These are phyloP conservation scores for Cordyceps javanica DNA, from an alignment of 2,329 filamentous ascomycete species.

Conservation along the genomic window DNA sequence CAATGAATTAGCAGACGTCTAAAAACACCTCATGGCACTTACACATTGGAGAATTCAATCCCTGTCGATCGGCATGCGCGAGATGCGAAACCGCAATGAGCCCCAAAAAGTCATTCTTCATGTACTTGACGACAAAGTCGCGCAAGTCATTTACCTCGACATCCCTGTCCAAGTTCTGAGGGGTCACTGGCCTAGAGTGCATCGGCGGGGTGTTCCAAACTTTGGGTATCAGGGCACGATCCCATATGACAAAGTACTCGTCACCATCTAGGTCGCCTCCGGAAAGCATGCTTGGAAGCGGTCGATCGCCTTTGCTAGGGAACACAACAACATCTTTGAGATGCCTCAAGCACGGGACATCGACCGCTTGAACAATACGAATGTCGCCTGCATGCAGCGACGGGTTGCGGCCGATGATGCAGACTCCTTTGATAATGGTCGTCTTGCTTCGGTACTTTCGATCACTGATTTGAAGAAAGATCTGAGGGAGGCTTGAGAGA, in stretches of 20 bases:
- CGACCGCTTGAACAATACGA: conserved; percentile 77
- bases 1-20: background rate
- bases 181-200: conserved; percentile 60
- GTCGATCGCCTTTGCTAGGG: conserved; percentile 73
- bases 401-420: conserved; percentile 83
- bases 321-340: conserved; percentile 84
- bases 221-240: conserved; percentile 62
- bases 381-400: conserved; percentile 92
- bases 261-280: conserved; percentile 95
- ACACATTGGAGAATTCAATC: conserved; percentile 66
- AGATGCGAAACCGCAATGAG: conserved; percentile 78
- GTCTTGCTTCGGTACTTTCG: conserved; percentile 48
- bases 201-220: conserved; percentile 71
- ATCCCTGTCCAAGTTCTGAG: conserved; percentile 49
- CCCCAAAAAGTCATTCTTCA: conserved; percentile 81
- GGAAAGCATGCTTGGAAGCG: conserved; percentile 89
- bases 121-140: conserved; percentile 83
- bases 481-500: conserved; percentile 62
- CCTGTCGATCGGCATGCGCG: conserved; percentile 63
- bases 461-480: conserved; percentile 77
- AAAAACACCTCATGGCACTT: conserved; percentile 23
- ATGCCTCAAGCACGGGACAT: conserved; percentile 66
- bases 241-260: conserved; percentile 94
- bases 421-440: conserved; percentile 66
- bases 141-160: conserved; percentile 70